Evolutionary conservation across 2,329 filamentous ascomycete species (phyloP).

Genomic region (Penicillium sp.): DNA sequence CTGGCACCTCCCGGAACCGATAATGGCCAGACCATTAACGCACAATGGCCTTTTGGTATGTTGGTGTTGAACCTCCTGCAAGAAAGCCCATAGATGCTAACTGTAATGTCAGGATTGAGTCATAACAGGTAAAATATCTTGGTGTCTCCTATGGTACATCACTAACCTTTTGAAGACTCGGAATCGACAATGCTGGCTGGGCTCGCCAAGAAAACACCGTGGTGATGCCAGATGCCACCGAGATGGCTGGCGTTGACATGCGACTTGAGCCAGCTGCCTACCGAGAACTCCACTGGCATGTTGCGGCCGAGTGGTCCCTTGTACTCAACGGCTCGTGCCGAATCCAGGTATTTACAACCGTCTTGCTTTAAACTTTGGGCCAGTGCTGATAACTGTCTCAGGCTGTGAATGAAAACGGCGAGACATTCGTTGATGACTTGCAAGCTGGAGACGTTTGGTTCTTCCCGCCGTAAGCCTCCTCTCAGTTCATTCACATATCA

Average conservation of each 20-base stretch:
- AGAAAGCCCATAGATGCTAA: slow-evolving; percentile 3
- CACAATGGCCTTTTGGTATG: slow-evolving; percentile 54
- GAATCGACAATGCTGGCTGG: slow-evolving; percentile 51
- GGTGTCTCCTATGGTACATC: not conserved
- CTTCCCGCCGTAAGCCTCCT: slow-evolving; percentile 58
- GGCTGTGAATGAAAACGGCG: slow-evolving; percentile 56
- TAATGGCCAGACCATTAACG: slow-evolving; percentile 41
- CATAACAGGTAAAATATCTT: slow-evolving; percentile 41
- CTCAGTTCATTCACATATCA: not conserved
- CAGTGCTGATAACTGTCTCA: slow-evolving; percentile 5
- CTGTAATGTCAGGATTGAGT: slow-evolving; percentile 34
- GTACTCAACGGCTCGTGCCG: slow-evolving; percentile 41
- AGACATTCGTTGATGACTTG: slow-evolving; percentile 74
- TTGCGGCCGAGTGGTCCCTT: slow-evolving; percentile 40
- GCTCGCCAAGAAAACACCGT: slow-evolving; percentile 54
- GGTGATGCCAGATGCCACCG: slow-evolving; percentile 51
- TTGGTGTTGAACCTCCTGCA: not conserved
- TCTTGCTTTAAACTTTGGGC: too few species aligned
- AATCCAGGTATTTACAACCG: slow-evolving; percentile 27
- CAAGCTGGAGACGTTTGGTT: slow-evolving; percentile 78
- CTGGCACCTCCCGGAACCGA: slow-evolving; percentile 57
- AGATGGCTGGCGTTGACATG: slow-evolving; percentile 61
- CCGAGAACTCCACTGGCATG: slow-evolving; percentile 60
- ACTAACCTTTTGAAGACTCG: slow-evolving; percentile 29
- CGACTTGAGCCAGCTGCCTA: slow-evolving; percentile 57